A percentile compares a stretch with the other conserved stretches of the same genome.
Evolutionary conservation across 768 basidiomycete genomes (phyloP).

Genomic region (Pleurotus eryngii): DNA sequence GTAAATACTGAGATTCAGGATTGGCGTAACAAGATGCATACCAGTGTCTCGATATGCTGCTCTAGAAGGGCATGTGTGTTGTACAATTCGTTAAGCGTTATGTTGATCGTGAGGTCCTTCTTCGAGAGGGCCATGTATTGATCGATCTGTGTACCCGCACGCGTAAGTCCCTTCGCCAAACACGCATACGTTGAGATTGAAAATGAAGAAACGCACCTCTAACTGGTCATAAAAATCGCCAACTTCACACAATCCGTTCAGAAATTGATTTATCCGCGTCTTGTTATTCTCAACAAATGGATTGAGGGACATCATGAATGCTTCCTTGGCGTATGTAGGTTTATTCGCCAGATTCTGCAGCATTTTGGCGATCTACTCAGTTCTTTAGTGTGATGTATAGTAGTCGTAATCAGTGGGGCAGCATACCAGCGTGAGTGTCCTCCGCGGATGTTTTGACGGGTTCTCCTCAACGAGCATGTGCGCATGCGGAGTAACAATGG

Average conservation of each 20-base stretch:
- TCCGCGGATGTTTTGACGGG: constrained; percentile 93
- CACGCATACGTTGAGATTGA: neutral
- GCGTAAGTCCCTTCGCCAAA: neutral
- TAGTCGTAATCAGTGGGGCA: constrained; percentile 30
- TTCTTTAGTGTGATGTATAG: constrained; percentile 1
- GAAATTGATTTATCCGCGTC: constrained; percentile 92
- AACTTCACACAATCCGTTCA: constrained; percentile 96
- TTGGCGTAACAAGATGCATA: constrained; percentile 22
- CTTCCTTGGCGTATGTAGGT: constrained; percentile 95
- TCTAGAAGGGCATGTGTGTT: constrained; percentile 94
- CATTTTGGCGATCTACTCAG: constrained; percentile 93
- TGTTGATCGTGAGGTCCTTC: constrained; percentile 96
- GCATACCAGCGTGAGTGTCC: constrained; percentile 81
- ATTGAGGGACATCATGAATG: constrained; percentile 97
- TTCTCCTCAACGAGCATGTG: constrained; percentile 99
- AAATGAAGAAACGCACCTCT: constrained; percentile 55
- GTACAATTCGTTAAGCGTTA: constrained; percentile 97
- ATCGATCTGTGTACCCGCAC: constrained; percentile 67
- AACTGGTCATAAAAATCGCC: constrained; percentile 98
- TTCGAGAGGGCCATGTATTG: constrained; percentile 99
- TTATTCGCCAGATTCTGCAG: constrained; percentile 98
- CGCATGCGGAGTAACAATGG: constrained; percentile 97
- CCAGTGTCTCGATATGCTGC: constrained; percentile 92
- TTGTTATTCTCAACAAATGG: constrained; percentile 99
- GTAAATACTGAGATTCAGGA: too few relatives aligned